Evolutionary conservation across 176 grass and related monocot species (phyloP).

Genomic region (Ananas comosus): DNA sequence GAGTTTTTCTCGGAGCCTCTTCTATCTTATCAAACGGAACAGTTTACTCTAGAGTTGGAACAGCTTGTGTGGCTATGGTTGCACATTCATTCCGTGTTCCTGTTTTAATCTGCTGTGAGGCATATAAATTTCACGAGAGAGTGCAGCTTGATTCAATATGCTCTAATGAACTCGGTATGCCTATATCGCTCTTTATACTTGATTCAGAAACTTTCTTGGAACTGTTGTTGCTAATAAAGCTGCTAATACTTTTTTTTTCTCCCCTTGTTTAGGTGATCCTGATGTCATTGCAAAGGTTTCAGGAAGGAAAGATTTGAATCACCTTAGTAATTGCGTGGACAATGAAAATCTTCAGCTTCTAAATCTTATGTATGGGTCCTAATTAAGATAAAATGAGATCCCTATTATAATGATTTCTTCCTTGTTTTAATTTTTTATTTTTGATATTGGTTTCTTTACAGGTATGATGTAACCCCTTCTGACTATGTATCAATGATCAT

Average conservation of each 20-base stretch:
- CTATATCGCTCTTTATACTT: constrained; percentile 4
- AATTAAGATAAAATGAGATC: neutral
- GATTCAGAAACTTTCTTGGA: neutral
- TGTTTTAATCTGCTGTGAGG: constrained; percentile 72
- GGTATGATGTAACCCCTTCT: constrained; percentile 72
- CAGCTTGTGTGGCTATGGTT: constrained; percentile 65
- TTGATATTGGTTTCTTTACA: constrained; percentile 30
- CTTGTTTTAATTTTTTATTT: constrained; percentile 4
- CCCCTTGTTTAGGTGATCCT: constrained; percentile 57
- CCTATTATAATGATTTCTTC: constrained; percentile 7
- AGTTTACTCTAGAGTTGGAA: constrained; percentile 67
- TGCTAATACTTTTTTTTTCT: neutral
- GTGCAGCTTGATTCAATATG: constrained; percentile 86
- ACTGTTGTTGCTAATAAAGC: neutral
- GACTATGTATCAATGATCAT: constrained; percentile 77
- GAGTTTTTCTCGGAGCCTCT: constrained; percentile 66
- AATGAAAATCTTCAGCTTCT: constrained; percentile 57
- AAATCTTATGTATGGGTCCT: constrained; percentile 56
- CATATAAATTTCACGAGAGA: constrained; percentile 87
- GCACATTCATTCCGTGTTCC: constrained; percentile 56
- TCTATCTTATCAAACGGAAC: constrained; percentile 71
- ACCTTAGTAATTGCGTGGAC: constrained; percentile 43
- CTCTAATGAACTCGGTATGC: constrained; percentile 69
- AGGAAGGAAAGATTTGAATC: constrained; percentile 29
- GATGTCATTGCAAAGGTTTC: constrained; percentile 58